phyloP scores from a whole-genome alignment of 257 asterid genomes.

The Solanum peruvianum region DNA sequence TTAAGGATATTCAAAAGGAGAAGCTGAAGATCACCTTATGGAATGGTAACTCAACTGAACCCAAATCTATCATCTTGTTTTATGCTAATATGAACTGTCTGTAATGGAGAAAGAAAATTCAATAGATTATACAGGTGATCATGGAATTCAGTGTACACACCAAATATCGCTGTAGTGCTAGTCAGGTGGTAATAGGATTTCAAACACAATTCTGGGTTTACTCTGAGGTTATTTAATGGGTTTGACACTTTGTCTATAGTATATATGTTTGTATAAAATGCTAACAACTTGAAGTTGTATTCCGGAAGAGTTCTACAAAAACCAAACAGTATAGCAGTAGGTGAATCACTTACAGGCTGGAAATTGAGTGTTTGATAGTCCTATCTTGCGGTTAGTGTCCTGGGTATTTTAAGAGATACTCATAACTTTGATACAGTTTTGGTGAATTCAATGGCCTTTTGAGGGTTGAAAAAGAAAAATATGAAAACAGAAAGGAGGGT shows the following conservation, averaged over 20 bases:
- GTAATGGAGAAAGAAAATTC: neutral
- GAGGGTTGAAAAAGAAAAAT: neutral
- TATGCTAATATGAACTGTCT: neutral
- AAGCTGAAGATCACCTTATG: slow-evolving; percentile 95
- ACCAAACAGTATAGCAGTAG: neutral
- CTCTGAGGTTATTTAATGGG: neutral
- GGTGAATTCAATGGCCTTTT: neutral
- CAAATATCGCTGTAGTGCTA: neutral
- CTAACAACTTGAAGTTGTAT: neutral
- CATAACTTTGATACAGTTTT: neutral
- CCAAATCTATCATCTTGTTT: neutral
- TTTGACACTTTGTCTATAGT: neutral
- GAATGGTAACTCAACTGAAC: slow-evolving; percentile 42
- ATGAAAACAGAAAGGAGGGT: neutral
- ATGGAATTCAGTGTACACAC: neutral
- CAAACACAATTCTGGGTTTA: neutral
- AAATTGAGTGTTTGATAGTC: neutral
- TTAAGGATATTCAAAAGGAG: slow-evolving; percentile 84
- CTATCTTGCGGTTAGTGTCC: neutral
- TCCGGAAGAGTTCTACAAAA: neutral
- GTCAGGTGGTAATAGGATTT: neutral
- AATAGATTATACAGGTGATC: neutral
- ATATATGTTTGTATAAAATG: neutral
- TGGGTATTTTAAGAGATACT: neutral
- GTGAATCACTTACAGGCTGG: neutral